These are phyloP conservation scores for Fomitopsis pinicola DNA, from an alignment of 1,284 basidiomycete genomes.

Conservation along the genomic window DNA sequence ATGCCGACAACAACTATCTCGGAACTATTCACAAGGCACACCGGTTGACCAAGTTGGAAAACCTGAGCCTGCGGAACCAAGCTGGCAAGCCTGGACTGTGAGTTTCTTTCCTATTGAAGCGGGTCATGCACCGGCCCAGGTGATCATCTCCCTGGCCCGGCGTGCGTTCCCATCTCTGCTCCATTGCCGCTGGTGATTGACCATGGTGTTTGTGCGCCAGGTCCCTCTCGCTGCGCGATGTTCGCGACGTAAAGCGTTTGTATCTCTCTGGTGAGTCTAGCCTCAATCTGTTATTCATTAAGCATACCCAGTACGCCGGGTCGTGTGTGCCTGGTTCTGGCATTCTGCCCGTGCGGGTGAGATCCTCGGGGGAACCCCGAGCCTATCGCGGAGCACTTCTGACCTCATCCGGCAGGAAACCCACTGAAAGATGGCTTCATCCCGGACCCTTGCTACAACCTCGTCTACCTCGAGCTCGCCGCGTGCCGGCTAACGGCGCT, in stretches of 20 bases:
- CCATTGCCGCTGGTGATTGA: background rate
- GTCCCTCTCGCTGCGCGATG: conserved; percentile 58
- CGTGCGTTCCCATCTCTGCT: background rate
- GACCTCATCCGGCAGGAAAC: conserved; percentile 33
- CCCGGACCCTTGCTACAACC: conserved; percentile 72
- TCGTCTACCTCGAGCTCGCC: conserved; percentile 91
- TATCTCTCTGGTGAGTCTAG: conserved; percentile 82
- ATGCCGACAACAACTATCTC: conserved; percentile 86
- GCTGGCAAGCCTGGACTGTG: conserved; percentile 61
- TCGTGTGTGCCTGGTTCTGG: background rate
- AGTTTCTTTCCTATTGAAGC: conserved; percentile 31
- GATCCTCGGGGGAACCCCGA: conserved; percentile 4
- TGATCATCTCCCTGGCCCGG: background rate
- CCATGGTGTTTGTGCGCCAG: conserved; percentile 12
- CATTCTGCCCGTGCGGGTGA: background rate
- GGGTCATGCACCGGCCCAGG: background rate
- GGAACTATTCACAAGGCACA: conserved; percentile 47
- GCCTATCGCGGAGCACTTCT: background rate
- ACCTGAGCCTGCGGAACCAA: conserved; percentile 90
- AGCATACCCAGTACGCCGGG: background rate
- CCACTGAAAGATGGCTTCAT: conserved; percentile 43
- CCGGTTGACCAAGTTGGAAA: conserved; percentile 73
- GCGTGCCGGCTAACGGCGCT: conserved; percentile 81
- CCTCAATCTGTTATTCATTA: background rate
- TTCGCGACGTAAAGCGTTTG: conserved; percentile 87